A percentile compares a stretch with the other conserved stretches of the same genome.
Evolutionary conservation across 306 rosid genomes (phyloP).

Genomic region (Fagus sylvatica): DNA sequence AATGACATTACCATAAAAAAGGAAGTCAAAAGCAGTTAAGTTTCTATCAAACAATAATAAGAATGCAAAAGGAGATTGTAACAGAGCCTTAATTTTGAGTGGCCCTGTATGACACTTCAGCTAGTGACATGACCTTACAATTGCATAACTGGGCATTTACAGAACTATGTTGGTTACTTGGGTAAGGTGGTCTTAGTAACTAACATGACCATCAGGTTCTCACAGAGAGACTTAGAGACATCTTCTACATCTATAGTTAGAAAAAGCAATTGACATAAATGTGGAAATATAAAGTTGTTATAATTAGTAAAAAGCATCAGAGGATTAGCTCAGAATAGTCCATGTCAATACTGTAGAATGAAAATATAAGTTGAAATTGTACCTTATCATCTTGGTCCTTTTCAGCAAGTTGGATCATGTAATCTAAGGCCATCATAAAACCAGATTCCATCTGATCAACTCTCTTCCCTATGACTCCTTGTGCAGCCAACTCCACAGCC

Average conservation of each 20-base stretch:
- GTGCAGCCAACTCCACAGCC: slow-evolving; percentile 96
- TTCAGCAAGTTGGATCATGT: slow-evolving; percentile 86
- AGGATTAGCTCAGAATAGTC: slow-evolving; percentile 4
- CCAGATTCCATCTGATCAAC: slow-evolving; percentile 93
- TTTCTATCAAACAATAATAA: not conserved
- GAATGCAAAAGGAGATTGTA: not conserved
- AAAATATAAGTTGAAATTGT: slow-evolving; percentile 9
- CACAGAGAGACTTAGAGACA: not conserved
- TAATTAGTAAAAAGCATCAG: not conserved
- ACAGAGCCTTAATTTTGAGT: not conserved
- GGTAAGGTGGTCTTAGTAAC: not conserved
- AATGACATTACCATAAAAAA: not conserved
- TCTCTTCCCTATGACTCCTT: slow-evolving; percentile 94
- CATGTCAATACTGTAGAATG: not conserved
- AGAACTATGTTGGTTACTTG: not conserved
- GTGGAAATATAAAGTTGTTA: not conserved
- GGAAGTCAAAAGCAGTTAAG: not conserved
- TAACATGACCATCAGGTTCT: not conserved
- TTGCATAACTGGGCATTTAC: not conserved
- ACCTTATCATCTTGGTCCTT: slow-evolving; percentile 88
- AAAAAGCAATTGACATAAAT: not conserved
- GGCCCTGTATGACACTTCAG: not conserved
- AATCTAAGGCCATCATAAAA: slow-evolving; percentile 91
- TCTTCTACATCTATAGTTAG: not conserved
- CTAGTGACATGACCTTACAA: not conserved